Percentiles rank a stretch among this genome's conserved stretches.
phyloP scores from a whole-genome alignment of 768 basidiomycete genomes.

The Imleria badia region DNA sequence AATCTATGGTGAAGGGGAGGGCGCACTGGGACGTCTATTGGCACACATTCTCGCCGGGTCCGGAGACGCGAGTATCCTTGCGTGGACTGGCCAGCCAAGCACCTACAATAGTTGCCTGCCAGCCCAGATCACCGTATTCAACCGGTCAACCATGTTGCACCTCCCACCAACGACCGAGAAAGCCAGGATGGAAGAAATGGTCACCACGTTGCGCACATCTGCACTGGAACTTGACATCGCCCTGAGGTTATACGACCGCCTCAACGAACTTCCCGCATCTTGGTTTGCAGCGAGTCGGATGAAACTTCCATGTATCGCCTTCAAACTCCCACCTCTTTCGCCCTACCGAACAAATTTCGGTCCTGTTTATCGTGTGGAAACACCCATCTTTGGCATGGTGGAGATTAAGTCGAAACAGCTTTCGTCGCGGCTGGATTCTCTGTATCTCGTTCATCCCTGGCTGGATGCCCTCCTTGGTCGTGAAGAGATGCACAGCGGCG shows the following conservation, averaged over 20 bases:
- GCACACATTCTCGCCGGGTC: not conserved
- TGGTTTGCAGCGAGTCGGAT: slow-evolving; percentile 4
- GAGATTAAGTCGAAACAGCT: not conserved
- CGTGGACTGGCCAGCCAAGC: not conserved
- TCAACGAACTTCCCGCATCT: too few species aligned
- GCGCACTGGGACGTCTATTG: not conserved
- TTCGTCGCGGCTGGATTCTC: not conserved
- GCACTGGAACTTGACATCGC: too few species aligned
- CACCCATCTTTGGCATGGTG: not conserved
- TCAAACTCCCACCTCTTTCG: not conserved
- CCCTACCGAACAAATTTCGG: not conserved
- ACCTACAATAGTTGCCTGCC: not conserved
- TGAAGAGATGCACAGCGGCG: too few species aligned
- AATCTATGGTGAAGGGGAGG: not conserved
- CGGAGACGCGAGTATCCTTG: not conserved
- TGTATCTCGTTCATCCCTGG: slow-evolving; percentile 8
- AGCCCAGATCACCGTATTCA: too few species aligned
- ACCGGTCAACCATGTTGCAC: too few species aligned
- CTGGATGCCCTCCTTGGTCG: not conserved
- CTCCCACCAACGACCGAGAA: too few species aligned
- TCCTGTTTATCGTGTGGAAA: not conserved
- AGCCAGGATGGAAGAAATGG: too few species aligned
- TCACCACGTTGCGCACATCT: too few species aligned
- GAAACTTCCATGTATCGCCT: slow-evolving; percentile 4
- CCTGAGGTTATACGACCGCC: too few species aligned